Percentiles rank a stretch among this genome's conserved stretches.
phyloP scores from a whole-genome alignment of 2,329 filamentous ascomycete genomes.

The Cladosporium velox region DNA sequence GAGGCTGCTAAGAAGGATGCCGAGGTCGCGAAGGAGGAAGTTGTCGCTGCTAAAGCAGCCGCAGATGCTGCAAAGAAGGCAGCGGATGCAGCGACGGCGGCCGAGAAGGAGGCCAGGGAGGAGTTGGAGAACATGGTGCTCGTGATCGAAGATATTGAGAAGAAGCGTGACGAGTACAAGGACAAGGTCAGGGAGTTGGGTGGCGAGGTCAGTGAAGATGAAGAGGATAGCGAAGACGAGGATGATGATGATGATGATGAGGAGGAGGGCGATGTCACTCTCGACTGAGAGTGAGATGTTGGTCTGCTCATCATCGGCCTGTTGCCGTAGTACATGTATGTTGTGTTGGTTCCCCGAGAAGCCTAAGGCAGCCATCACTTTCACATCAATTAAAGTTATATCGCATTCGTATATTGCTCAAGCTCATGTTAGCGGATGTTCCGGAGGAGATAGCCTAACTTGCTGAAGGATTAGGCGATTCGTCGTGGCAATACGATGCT shows the following conservation, averaged over 20 bases:
- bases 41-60: slow-evolving; percentile 14
- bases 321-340: neutral
- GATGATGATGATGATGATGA: slow-evolving; percentile 33
- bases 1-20: slow-evolving; percentile 20
- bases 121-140: slow-evolving; percentile 54
- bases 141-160: slow-evolving; percentile 50
- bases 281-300: neutral
- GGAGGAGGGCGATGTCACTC: slow-evolving; percentile 12
- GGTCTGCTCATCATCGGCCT: neutral
- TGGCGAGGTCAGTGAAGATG: slow-evolving; percentile 36
- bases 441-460: neutral
- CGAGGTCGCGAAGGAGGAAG: slow-evolving; percentile 21
- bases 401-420: neutral
- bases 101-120: slow-evolving; percentile 45
- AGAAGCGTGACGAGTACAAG: slow-evolving; percentile 40
- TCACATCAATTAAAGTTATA: neutral
- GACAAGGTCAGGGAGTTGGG: slow-evolving; percentile 32
- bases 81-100: slow-evolving; percentile 31
- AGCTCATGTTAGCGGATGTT: neutral
- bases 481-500: neutral
- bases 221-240: slow-evolving; percentile 35
- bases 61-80: slow-evolving; percentile 16
- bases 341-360: neutral
- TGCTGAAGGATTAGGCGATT: neutral
- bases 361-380: neutral